These are phyloP conservation scores for Lactarius deliciosus DNA, from an alignment of 768 basidiomycete genomes.

Conservation along the genomic window DNA sequence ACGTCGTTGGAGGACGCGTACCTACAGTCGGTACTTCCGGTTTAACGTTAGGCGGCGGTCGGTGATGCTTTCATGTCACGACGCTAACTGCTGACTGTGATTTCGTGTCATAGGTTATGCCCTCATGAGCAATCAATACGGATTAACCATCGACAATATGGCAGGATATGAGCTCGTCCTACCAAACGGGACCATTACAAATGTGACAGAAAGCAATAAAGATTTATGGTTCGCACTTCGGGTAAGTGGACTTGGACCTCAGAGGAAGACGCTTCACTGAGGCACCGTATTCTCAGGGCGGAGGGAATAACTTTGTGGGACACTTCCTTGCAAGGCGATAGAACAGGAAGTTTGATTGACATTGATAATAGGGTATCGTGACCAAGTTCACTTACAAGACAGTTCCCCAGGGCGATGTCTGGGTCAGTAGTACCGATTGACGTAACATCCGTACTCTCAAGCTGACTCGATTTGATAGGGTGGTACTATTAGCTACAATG, in stretches of 20 bases:
- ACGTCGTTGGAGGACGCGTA: slow-evolving; percentile 30
- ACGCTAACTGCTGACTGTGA: not conserved
- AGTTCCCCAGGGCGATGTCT: slow-evolving; percentile 5
- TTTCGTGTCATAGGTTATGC: not conserved
- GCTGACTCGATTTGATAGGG: not conserved
- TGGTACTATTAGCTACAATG: not conserved
- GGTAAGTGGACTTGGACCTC: slow-evolving; percentile 1
- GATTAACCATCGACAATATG: slow-evolving; percentile 34
- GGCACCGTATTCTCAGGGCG: slow-evolving; percentile 8
- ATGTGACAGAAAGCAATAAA: not conserved
- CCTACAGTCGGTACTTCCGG: slow-evolving; percentile 32
- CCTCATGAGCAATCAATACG: not conserved
- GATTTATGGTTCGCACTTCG: slow-evolving; percentile 20
- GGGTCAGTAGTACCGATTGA: not conserved
- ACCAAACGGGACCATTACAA: slow-evolving; percentile 33
- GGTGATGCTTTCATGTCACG: not conserved
- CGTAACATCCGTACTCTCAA: not conserved
- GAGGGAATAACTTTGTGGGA: slow-evolving; percentile 24
- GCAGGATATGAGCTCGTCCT: slow-evolving; percentile 33
- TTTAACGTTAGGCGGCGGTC: slow-evolving; percentile 9
- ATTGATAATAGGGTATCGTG: slow-evolving; percentile 8
- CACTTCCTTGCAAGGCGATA: not conserved
- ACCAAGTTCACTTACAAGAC: slow-evolving; percentile 7
- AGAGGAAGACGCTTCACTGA: not conserved
- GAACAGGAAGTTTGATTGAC: not conserved